Conservation (phyloP, 768 basidiomycete genomes). For the Galerina sulciceps region DNA sequence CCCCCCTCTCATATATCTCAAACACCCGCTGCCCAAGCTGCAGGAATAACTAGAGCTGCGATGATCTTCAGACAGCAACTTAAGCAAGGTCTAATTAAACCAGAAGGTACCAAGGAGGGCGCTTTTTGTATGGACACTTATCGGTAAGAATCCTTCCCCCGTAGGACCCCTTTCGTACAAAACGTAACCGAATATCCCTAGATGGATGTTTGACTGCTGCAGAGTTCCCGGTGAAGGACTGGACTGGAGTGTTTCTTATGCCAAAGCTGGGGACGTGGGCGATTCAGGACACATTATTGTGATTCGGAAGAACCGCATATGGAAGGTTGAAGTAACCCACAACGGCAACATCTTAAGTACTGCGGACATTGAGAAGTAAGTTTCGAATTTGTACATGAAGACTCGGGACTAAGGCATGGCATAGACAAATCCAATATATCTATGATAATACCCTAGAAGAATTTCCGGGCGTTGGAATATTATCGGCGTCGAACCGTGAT, state of each 20-base stretch:
- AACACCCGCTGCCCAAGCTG: slow-evolving; percentile 67
- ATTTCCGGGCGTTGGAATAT: slow-evolving; percentile 76
- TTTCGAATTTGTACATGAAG: neutral
- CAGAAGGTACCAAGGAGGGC: slow-evolving; percentile 70
- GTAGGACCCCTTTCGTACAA: neutral
- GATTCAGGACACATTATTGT: slow-evolving; percentile 82
- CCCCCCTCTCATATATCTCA: slow-evolving; percentile 66
- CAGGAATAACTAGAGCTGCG: slow-evolving; percentile 67
- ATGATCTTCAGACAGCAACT: slow-evolving; percentile 76
- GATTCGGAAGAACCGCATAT: slow-evolving; percentile 82
- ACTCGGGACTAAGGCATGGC: neutral
- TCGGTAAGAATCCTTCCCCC: slow-evolving; percentile 47
- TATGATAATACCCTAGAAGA: slow-evolving; percentile 64
- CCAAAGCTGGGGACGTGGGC: slow-evolving; percentile 56
- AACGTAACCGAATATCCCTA: slow-evolving; percentile 25
- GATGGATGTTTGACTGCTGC: slow-evolving; percentile 94
- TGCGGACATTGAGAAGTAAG: slow-evolving; percentile 66
- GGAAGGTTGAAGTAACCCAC: slow-evolving; percentile 72
- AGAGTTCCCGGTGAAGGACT: slow-evolving; percentile 79
- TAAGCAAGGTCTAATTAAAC: slow-evolving; percentile 65
- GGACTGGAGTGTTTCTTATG: slow-evolving; percentile 79
- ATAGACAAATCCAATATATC: slow-evolving; percentile 74
- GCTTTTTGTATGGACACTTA: slow-evolving; percentile 89
- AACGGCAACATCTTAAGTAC: slow-evolving; percentile 65
- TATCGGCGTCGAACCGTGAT: slow-evolving; percentile 83